These are phyloP conservation scores for Pestalotiopsis sp. DNA, from an alignment of 2,329 filamentous ascomycete species.

Conservation along the genomic window DNA sequence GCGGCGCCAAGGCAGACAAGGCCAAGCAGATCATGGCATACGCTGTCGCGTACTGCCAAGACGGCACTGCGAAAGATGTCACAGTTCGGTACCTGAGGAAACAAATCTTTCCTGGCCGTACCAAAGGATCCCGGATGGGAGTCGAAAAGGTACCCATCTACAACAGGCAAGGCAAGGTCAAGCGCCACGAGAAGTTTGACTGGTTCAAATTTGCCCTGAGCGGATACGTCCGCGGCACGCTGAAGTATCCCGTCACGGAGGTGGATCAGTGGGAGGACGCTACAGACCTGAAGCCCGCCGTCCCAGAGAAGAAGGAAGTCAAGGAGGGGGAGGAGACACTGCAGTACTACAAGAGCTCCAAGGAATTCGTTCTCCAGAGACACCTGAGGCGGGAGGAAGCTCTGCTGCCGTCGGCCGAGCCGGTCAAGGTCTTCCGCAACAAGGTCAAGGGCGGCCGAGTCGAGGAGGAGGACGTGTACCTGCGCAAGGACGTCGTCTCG, in stretches of 20 bases:
- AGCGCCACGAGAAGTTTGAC: conserved; percentile 76
- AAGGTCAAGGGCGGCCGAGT: conserved; percentile 74
- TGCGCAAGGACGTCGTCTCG: conserved; percentile 75
- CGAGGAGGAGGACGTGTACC: conserved; percentile 80
- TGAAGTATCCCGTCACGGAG: conserved; percentile 60
- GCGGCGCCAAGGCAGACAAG: conserved; percentile 81
- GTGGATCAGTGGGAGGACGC: conserved; percentile 80
- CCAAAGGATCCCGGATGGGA: conserved; percentile 80
- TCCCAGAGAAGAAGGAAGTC: conserved; percentile 72
- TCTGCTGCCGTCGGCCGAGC: conserved; percentile 66
- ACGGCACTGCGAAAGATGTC: conserved; percentile 92
- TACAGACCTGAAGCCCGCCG: conserved; percentile 73
- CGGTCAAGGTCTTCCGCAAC: conserved; percentile 75
- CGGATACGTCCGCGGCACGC: conserved; percentile 62
- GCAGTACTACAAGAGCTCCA: conserved; percentile 84
- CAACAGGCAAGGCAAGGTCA: conserved; percentile 76
- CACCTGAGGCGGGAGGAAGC: conserved; percentile 94
- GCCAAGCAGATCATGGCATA: conserved; percentile 91
- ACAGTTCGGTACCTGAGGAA: conserved; percentile 88
- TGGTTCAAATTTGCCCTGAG: conserved; percentile 87
- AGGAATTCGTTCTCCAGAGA: conserved; percentile 82
- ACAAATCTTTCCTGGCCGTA: conserved; percentile 82
- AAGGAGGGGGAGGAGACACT: conserved; percentile 80
- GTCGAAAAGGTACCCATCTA: conserved; percentile 81
- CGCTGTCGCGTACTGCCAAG: conserved; percentile 77